phyloP scores from a whole-genome alignment of 1,284 basidiomycete species.

The Rhodotorula sp. region DNA sequence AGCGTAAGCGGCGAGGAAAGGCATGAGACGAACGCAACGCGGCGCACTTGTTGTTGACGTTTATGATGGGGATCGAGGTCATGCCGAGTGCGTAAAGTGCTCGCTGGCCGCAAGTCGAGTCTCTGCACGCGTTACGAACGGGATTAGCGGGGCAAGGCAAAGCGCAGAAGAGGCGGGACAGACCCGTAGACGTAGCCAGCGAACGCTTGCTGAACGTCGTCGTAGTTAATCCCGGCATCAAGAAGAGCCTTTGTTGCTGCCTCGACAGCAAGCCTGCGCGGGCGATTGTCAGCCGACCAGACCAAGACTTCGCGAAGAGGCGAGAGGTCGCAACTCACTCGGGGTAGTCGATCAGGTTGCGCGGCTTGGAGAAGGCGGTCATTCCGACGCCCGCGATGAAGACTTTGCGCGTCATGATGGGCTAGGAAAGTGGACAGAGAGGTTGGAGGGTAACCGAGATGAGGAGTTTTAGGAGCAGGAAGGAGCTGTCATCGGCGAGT shows the following conservation, averaged over 20 bases:
- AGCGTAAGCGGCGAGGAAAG: not conserved
- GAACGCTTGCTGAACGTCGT: conserved; percentile 68
- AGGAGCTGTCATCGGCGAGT: not conserved
- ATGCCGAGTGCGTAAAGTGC: conserved; percentile 82
- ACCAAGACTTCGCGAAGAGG: no score
- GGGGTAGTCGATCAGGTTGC: conserved; percentile 52
- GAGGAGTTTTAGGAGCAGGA: not conserved
- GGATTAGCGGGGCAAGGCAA: no score
- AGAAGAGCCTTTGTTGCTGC: conserved; percentile 79
- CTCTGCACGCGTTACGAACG: conserved; percentile 43
- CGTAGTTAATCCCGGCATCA: conserved; percentile 83
- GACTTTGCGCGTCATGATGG: conserved; percentile 22
- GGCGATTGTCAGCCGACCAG: conserved; percentile 42
- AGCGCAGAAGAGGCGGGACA: not conserved
- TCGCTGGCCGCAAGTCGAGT: conserved; percentile 77
- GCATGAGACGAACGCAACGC: no score
- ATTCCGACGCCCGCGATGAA: conserved; percentile 69
- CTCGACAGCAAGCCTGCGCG: conserved; percentile 66
- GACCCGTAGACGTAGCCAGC: conserved; percentile 61
- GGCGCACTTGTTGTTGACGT: conserved; percentile 54
- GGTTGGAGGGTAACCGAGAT: not conserved
- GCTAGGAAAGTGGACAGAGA: not conserved
- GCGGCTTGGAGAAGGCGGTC: conserved; percentile 77
- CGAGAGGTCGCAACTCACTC: not conserved
- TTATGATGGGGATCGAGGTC: conserved; percentile 79